These are phyloP conservation scores for Anthoceros angustus DNA, from an alignment of 225 moss, liverwort and hornwort genomes.

Conservation along the genomic window DNA sequence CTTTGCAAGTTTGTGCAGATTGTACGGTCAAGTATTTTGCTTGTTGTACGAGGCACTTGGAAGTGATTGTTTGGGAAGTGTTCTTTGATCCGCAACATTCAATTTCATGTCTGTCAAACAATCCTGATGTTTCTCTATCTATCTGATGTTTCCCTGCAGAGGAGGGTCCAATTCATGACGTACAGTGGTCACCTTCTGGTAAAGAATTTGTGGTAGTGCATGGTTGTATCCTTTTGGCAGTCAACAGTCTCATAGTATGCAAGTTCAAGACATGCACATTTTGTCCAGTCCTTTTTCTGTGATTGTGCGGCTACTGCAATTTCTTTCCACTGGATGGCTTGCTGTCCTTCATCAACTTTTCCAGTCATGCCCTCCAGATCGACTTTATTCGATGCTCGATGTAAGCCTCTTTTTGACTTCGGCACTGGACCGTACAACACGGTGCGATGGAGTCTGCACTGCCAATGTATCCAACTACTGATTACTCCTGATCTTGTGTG, in stretches of 20 bases:
- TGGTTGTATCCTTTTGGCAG: constrained; percentile 74
- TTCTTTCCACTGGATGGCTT: not conserved
- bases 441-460: constrained; percentile 88
- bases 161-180: constrained; percentile 92
- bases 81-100: not conserved
- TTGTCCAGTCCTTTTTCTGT: not conserved
- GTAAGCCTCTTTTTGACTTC: constrained; percentile 75
- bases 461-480: constrained; percentile 29
- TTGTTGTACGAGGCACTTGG: no score
- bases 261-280: not conserved
- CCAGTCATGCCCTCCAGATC: constrained; percentile 88
- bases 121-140: not conserved
- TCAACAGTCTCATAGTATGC: not conserved
- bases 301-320: no score
- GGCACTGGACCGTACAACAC: constrained; percentile 81
- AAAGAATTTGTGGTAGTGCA: constrained; percentile 80
- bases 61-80: not conserved
- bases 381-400: constrained; percentile 58
- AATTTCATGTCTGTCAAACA: no score
- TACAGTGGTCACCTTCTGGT: constrained; percentile 93
- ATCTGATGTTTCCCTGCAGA: constrained; percentile 34
- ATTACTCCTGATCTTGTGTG: constrained; percentile 20
- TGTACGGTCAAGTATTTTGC: no score
- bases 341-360: constrained; percentile 21
- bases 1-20: no score